Base-by-base conservation (phyloP, 352 stramenopile genomes). In the Globisporangium viniferum region DNA sequence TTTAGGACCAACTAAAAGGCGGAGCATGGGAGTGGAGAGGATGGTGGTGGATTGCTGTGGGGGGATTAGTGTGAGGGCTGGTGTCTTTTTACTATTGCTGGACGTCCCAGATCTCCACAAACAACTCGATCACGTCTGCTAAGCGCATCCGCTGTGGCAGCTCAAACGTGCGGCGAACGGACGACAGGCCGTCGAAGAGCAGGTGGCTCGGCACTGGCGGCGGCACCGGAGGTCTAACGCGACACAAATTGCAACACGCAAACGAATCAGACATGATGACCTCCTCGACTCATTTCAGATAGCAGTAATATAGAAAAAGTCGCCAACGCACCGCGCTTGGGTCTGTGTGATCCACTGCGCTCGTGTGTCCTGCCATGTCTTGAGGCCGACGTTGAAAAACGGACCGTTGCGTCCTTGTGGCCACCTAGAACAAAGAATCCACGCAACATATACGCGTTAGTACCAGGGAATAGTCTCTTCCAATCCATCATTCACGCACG, bases 51-150 rank as follows among this genome's bases (percentile, higher is more conserved):
- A 49, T 49, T 62, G 56, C n/a, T 33, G 36, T 6, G 5, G 39
- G 41, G 67, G 58, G 29, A 67, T 70, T 70, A 66, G 29, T 59
- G 33, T 62, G 33, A 2, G 31, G 12, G n/a, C n/a, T 36, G 27
- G 27, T 15, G 15, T 31, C 20, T 51, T 62, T 46, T 48, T 24
- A 39, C 68, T 75, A 84, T 65, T 95, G 85, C 73, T 96, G 88
- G 59, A 95, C 85, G 39, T 96, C 89, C 89, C 89, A 96, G 62
- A 96, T 93, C 73, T 96, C 89, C 36, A 89, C 84, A 72, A 95
- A 94, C 51, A 96, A 70, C 70, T 92, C 86, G 68, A 96, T 90
- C 56, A 96, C 78, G 70, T 96, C 89, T 24, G 78, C 82, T 4
- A 96, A 73, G 27, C 79, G 78, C 89, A 95, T 96, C 66, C 84